Base-by-base conservation (phyloP, 2,329 filamentous ascomycete genomes). In the Hypoxylon sp. region DNA sequence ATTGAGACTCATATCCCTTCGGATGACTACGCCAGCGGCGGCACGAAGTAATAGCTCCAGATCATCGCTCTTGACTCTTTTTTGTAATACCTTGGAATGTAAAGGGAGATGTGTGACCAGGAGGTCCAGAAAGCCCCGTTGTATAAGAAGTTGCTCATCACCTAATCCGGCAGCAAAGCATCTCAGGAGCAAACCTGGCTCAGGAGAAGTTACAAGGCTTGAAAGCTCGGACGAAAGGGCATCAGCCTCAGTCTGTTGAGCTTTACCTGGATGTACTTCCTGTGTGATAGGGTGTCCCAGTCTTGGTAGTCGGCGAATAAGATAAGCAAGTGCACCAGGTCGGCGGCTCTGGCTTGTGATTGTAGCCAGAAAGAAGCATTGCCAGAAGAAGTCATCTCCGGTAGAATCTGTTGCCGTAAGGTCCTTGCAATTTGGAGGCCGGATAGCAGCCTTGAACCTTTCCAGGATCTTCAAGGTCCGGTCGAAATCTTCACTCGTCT, bases 401-500 rank as follows among this genome's bases (percentile, higher is more conserved):
- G 85, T 85, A 49, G 83, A 87, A 78, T 87, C 88, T 38, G 80
- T 84, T 60, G 78, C 79, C 32, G 80, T 87, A 70, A 84, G 84
- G 59, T 80, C 82, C 70, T 86, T 81, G 66, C 85, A 85, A 25
- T 81, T 80, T 7, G 80, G 73, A 28, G 89, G 82, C 63, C 90
- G 85, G 73, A 94, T 87, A 51, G 88, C 86, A 64, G 86, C 80
- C 75, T 94, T 93, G 77, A 98, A 89, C 62, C 87, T 89, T 73
- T 96, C 91, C 50, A 98, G 78, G 9, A 97, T 88, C 63, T 87
- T 88, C 61, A 97, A 79, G 1, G 94, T 97, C 59, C 92, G 88
- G 69, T 98, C 95, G 78, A 98, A 99, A 77, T 99, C 97, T 77
- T 99, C 96, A 71, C 94, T 97, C 7, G 93, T 97, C 78, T 98